A percentile compares a stretch with the other conserved stretches of the same genome.
Conservation (phyloP, 371 early-diverging fungal species). For the Rhizomucor miehei region DNA sequence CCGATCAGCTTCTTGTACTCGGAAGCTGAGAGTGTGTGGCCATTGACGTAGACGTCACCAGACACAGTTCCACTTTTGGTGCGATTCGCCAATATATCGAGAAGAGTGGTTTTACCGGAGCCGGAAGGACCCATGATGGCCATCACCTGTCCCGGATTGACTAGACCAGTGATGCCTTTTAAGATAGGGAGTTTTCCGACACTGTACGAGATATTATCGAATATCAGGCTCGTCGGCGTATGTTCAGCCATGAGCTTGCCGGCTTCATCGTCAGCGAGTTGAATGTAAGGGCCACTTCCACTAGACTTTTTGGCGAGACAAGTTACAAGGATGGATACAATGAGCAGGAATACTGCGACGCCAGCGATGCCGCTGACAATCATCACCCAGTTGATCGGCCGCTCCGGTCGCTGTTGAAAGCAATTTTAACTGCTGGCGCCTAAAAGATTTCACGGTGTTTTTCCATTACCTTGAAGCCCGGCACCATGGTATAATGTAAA, state of each 20-base stretch:
- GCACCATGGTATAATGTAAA: slow-evolving; percentile 83
- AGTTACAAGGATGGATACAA: slow-evolving; percentile 36
- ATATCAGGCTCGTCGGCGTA: slow-evolving; percentile 64
- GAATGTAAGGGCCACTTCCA: slow-evolving; percentile 28
- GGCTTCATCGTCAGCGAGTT: slow-evolving; percentile 56
- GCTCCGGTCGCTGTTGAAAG: slow-evolving; percentile 35
- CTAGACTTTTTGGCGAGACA: slow-evolving; percentile 39
- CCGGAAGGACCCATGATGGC: slow-evolving; percentile 85
- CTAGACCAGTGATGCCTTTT: slow-evolving; percentile 64
- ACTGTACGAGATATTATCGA: slow-evolving; percentile 63
- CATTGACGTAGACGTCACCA: slow-evolving; percentile 67
- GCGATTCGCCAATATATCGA: slow-evolving; percentile 75
- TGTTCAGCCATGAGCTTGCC: slow-evolving; percentile 75
- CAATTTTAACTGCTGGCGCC: not conserved
- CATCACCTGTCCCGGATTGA: slow-evolving; percentile 78
- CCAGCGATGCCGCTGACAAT: slow-evolving; percentile 60
- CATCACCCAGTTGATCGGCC: slow-evolving; percentile 58
- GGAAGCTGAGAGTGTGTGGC: slow-evolving; percentile 48
- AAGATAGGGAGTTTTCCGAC: slow-evolving; percentile 58
- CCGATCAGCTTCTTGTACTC: slow-evolving; percentile 69
- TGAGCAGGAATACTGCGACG: slow-evolving; percentile 56
- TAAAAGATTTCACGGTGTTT: too few species aligned
- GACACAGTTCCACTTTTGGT: slow-evolving; percentile 56
- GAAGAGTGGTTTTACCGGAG: slow-evolving; percentile 67
- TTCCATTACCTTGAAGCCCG: slow-evolving; percentile 58